Conservation (phyloP, 192 early-diverging fungal species). For the Backusella circina region DNA sequence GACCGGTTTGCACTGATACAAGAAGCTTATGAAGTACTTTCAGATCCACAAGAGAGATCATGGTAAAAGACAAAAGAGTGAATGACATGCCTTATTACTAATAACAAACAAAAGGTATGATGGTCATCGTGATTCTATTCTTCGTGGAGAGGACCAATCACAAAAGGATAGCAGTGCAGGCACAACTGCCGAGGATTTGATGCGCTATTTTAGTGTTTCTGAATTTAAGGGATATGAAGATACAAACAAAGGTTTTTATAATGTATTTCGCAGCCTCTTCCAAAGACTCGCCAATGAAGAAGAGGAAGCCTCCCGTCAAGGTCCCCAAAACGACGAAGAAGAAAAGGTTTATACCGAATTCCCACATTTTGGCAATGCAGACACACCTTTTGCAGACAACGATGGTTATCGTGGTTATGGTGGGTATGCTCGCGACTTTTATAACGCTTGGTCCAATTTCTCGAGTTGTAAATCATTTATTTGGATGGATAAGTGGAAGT, state of each 20-base stretch:
- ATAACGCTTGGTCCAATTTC: constrained; percentile 81
- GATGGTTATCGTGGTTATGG: constrained; percentile 40
- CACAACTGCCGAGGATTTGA: constrained; percentile 62
- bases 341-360: constrained; percentile 26
- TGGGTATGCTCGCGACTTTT: constrained; percentile 63
- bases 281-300: constrained; percentile 79
- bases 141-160: constrained; percentile 69
- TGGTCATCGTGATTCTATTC: constrained; percentile 87
- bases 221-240: constrained; percentile 74
- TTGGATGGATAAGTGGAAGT: constrained; percentile 88
- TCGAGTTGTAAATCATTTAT: constrained; percentile 82
- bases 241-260: constrained; percentile 67
- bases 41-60: constrained; percentile 89
- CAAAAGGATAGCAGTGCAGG: constrained; percentile 48
- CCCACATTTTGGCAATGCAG: constrained; percentile 70
- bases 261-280: constrained; percentile 80
- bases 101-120: constrained; percentile 71
- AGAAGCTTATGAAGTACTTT: constrained; percentile 91
- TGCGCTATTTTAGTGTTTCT: constrained; percentile 77
- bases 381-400: constrained; percentile 57
- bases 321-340: constrained; percentile 35
- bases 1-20: constrained; percentile 85
- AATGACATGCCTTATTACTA: background rate
- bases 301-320: constrained; percentile 48
- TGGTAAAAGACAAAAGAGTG: too few species aligned